A percentile compares a stretch with the other conserved stretches of the same genome.
Conservation (phyloP, 371 early-diverging fungal genomes). For the Dichotomocladium elegans region DNA sequence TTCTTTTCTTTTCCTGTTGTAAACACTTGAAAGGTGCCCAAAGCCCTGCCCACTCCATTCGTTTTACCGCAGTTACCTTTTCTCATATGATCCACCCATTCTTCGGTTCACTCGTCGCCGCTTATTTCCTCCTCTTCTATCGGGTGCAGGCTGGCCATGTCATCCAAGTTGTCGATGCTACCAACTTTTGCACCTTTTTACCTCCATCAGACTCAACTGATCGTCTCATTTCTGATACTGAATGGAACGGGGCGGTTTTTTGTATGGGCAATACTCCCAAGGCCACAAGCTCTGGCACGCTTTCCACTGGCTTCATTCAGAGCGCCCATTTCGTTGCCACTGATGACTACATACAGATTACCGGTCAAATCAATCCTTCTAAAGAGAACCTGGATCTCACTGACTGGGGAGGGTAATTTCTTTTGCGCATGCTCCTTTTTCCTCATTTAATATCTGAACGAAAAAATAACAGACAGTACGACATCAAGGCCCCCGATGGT, state of each 20-base stretch:
- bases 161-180: constrained; percentile 35
- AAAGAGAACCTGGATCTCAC: constrained; percentile 29
- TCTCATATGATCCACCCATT: too few relatives aligned
- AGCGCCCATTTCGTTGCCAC: constrained; percentile 42
- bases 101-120: constrained; percentile 5
- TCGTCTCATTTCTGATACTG: constrained; percentile 38
- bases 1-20: too few relatives aligned
- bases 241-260: constrained; percentile 49
- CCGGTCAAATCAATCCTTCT: constrained; percentile 47
- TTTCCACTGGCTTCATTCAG: constrained; percentile 41
- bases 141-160: constrained; percentile 23
- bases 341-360: constrained; percentile 47
- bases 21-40: too few relatives aligned
- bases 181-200: constrained; percentile 52
- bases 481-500: constrained; percentile 43
- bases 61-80: too few relatives aligned
- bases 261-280: constrained; percentile 43
- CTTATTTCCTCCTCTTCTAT: neutral
- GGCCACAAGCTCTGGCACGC: constrained; percentile 29
- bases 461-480: constrained; percentile 32
- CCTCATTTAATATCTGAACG: too few relatives aligned
- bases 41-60: neutral
- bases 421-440: too few relatives aligned
- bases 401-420: constrained; percentile 42
- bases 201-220: constrained; percentile 39